Percentiles rank a stretch among this genome's conserved stretches.
Evolutionary conservation across 2,329 filamentous ascomycete genomes (phyloP).

Genomic region (Penicillium sp.): DNA sequence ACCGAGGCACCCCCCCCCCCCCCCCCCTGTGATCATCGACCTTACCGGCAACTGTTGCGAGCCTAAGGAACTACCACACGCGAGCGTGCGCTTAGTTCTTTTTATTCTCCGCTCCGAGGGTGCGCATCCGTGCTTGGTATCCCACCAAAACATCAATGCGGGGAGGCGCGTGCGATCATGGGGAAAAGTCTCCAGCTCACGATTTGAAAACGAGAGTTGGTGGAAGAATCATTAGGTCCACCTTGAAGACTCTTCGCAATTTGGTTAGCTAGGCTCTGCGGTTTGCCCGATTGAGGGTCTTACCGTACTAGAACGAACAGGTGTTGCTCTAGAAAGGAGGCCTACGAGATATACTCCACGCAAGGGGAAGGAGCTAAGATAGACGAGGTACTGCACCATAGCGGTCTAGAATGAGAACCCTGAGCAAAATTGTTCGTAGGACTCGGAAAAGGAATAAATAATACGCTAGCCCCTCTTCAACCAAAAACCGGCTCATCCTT

Average conservation of each 20-base stretch:
- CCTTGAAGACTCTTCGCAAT: neutral
- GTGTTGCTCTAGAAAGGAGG: neutral
- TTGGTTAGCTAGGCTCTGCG: neutral
- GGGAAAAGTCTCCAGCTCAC: neutral
- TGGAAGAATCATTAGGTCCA: neutral
- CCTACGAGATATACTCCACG: neutral
- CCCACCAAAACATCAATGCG: conserved; percentile 8
- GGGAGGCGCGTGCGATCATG: neutral
- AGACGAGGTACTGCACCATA: neutral
- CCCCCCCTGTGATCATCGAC: conserved; percentile 21
- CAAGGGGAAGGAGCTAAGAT: conserved; percentile 9
- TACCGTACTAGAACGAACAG: neutral
- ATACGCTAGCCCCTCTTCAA: neutral
- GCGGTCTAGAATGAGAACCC: neutral
- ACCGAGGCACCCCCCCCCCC: conserved; percentile 33
- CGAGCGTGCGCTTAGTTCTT: conserved; percentile 3
- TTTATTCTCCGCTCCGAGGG: neutral
- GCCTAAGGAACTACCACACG: conserved; percentile 12
- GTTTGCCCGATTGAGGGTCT: neutral
- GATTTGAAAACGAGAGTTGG: neutral
- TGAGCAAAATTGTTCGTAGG: neutral
- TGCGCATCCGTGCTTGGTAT: conserved; percentile 4
- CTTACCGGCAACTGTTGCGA: conserved; percentile 18
- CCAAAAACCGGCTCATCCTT: neutral
- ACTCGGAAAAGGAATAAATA: conserved; percentile 1